Base-by-base conservation (phyloP, 2,329 filamentous ascomycete species). In the Penicillium hordei region DNA sequence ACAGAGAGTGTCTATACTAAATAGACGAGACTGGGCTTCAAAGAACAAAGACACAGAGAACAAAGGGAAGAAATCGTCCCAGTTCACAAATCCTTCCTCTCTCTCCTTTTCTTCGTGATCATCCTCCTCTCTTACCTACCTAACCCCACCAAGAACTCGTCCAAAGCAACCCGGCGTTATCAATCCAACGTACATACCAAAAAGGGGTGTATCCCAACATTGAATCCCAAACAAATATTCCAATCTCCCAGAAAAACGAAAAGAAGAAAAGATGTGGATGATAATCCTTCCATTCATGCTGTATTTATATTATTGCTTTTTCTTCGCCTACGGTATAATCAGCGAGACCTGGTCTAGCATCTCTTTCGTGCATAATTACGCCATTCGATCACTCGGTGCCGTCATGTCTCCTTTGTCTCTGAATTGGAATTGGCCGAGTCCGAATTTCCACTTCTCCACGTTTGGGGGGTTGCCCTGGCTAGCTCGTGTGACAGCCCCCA, bases 321-420 rank as follows among this genome's bases (percentile, higher is more conserved):
- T 57, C 21, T 10, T 52, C 27, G 27, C 29, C 21, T 55, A 55
- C 39, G n/a, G 19, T 0, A 4, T 19, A 21, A 31, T 52, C 31
- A 12, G 27, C 40, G n/a, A 36, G 23, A 9, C 19, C 23, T n/a
- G 12, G 10, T 44, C 23, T 13, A 25, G 21, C 21, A 21, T 53
- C 10, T 46, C 44, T 3, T 58, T 40, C 23, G 15, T 48, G 17
- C 29, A 33, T 17, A n/a, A 62, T 58, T 60, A 45, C 53, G 52
- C 57, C 53, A 58, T 62, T 21, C 31, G 56, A 15, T 52, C 52
- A 34, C 39, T 25, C 5, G 5, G 45, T 62, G 52, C 57, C 57
- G 57, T 58, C 52, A 64, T 58, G 25, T 36, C 40, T 12, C 42
- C 39, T 13, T 43, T 54, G 3, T 23, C 21, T 9, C 38, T 9